Conservation (phyloP, 768 basidiomycete species). For the Porpolomopsis calyptriformis region DNA sequence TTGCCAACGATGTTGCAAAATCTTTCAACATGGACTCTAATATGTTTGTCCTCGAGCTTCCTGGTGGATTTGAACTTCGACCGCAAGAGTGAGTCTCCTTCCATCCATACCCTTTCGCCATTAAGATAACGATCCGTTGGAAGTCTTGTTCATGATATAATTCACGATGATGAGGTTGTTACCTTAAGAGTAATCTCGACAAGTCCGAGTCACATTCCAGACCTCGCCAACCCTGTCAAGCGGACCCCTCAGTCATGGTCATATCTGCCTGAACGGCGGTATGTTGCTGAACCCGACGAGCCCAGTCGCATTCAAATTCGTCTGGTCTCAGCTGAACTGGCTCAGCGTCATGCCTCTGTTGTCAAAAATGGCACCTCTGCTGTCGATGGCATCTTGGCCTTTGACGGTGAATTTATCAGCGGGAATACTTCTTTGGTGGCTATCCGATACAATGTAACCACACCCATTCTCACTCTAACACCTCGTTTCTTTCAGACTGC, state of each 20-base stretch:
- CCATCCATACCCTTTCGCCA: not conserved
- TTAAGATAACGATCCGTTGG: not conserved
- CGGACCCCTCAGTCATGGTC: not conserved
- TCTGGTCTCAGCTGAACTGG: conserved; percentile 16
- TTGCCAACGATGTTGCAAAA: conserved; percentile 14
- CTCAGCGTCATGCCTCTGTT: conserved; percentile 12
- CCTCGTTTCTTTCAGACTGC: conserved; percentile 10
- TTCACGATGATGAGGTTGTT: conserved; percentile 13
- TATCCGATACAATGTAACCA: not conserved
- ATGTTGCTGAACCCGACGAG: not conserved
- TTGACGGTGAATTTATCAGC: conserved; percentile 14
- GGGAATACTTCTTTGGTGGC: conserved; percentile 16
- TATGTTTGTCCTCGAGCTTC: conserved; percentile 12
- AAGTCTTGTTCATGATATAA: conserved; percentile 4
- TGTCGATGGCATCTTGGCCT: conserved; percentile 14
- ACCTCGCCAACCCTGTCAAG: not conserved
- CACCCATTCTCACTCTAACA: not conserved
- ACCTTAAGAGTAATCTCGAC: conserved; percentile 7
- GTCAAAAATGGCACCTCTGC: conserved; percentile 10
- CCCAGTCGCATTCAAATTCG: conserved; percentile 11
- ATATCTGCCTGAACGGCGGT: not conserved
- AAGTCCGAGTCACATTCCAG: not conserved
- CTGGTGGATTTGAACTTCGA: conserved; percentile 17
- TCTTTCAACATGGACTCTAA: conserved; percentile 10
- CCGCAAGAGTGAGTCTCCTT: conserved; percentile 13